phyloP scores from a whole-genome alignment of 305 asterid species.

The Coffea humblotiana region DNA sequence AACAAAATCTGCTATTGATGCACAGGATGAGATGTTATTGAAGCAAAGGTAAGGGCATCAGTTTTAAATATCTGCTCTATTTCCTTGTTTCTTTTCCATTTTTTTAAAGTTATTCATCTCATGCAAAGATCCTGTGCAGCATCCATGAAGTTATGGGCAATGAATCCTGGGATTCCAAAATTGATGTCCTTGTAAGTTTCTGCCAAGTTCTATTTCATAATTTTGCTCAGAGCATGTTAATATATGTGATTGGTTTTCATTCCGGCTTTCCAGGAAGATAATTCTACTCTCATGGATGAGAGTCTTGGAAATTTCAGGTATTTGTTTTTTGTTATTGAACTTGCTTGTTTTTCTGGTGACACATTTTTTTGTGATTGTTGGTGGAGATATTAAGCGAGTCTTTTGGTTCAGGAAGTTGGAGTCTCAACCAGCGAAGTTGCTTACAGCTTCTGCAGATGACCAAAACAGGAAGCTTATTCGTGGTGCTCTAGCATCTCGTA shows the following conservation, averaged over 20 bases:
- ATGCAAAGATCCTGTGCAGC: constrained; percentile 48
- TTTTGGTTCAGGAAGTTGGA: constrained; percentile 62
- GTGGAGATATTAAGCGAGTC: constrained; percentile 20
- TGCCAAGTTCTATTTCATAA: constrained; percentile 6
- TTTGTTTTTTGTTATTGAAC: constrained; percentile 22
- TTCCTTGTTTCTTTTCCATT: constrained; percentile 16
- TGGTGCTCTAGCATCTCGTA: constrained; percentile 75
- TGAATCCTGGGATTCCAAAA: constrained; percentile 63
- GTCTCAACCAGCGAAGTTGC: constrained; percentile 68
- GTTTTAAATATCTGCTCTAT: constrained; percentile 2
- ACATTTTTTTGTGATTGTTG: constrained; percentile 17
- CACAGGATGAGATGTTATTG: constrained; percentile 77
- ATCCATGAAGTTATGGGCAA: constrained; percentile 73
- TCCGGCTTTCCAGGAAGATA: constrained; percentile 54
- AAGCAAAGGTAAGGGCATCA: constrained; percentile 71
- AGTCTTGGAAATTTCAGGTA: constrained; percentile 63
- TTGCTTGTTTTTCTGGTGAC: neutral
- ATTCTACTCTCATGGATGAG: constrained; percentile 41
- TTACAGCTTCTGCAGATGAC: constrained; percentile 69
- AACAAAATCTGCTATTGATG: constrained; percentile 54
- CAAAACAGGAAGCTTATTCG: constrained; percentile 53
- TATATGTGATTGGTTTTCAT: constrained; percentile 20
- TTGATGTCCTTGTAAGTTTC: constrained; percentile 52
- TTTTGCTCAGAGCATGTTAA: constrained; percentile 23
- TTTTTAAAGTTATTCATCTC: constrained; percentile 18